Percentiles rank a stretch among this genome's conserved stretches.
These are phyloP conservation scores for Porodaedalea pini DNA, from an alignment of 1,284 basidiomycete species.

Conservation along the genomic window DNA sequence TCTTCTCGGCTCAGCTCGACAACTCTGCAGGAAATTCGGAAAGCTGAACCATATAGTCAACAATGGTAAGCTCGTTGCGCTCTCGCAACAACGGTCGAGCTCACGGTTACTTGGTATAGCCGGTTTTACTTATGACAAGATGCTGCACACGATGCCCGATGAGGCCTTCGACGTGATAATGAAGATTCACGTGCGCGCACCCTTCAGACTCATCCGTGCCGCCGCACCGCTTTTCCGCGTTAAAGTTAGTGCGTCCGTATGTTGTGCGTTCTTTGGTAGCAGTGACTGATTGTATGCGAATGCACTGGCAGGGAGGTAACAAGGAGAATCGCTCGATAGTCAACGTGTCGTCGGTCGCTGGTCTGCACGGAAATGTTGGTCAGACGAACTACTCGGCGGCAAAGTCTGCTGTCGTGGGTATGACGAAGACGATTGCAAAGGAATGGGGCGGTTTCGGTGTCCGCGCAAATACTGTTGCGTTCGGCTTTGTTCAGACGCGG, in stretches of 20 bases:
- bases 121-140: constrained; percentile 85
- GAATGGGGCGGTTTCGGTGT: constrained; percentile 86
- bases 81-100: constrained; percentile 23
- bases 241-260: constrained; percentile 47
- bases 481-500: constrained; percentile 73
- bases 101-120: constrained; percentile 37
- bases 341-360: constrained; percentile 74
- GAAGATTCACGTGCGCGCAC: constrained; percentile 69
- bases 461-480: constrained; percentile 78
- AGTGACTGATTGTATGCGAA: background rate
- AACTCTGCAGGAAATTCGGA: constrained; percentile 57
- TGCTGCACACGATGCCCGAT: constrained; percentile 85
- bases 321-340: constrained; percentile 72
- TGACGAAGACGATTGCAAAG: constrained; percentile 84
- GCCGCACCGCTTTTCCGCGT: constrained; percentile 83
- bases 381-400: constrained; percentile 83
- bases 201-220: constrained; percentile 80
- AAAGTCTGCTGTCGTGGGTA: constrained; percentile 71
- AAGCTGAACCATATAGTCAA: constrained; percentile 86
- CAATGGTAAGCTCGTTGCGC: constrained; percentile 49
- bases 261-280: background rate
- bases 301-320: constrained; percentile 19
- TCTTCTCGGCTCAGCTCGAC: constrained; percentile 2
- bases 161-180: constrained; percentile 79
- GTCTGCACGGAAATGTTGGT: constrained; percentile 80